phyloP scores from a whole-genome alignment of 768 basidiomycete species.

The Leccinum truebloodii region DNA sequence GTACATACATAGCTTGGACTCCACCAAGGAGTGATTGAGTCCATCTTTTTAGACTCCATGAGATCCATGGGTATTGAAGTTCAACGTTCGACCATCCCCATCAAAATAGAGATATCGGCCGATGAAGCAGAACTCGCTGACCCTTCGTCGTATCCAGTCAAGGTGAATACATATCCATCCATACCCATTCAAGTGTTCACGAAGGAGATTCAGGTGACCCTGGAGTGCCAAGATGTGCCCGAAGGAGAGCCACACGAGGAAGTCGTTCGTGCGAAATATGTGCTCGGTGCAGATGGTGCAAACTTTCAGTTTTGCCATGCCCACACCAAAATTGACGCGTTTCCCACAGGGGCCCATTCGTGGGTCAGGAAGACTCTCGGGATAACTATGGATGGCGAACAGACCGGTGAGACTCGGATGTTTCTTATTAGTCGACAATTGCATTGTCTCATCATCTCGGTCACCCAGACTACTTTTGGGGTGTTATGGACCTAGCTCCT shows the following conservation, averaged over 20 bases:
- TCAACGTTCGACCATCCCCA: conserved; percentile 34
- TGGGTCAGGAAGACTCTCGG: conserved; percentile 73
- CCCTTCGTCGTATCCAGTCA: conserved; percentile 4
- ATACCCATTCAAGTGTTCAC: conserved; percentile 23
- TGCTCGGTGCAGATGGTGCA: conserved; percentile 74
- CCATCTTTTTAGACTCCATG: conserved; percentile 38
- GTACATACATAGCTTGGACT: conserved; percentile 26
- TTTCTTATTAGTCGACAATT: neutral
- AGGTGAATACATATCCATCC: conserved; percentile 4
- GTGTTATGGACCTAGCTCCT: conserved; percentile 47
- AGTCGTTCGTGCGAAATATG: conserved; percentile 68
- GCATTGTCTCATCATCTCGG: neutral
- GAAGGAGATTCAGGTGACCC: conserved; percentile 18
- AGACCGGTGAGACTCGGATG: conserved; percentile 38
- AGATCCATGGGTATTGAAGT: conserved; percentile 29
- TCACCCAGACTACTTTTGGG: conserved; percentile 41
- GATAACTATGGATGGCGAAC: conserved; percentile 77
- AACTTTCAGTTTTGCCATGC: neutral
- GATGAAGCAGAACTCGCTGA: conserved; percentile 24
- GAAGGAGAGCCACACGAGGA: conserved; percentile 46
- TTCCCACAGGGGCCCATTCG: conserved; percentile 66
- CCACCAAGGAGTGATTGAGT: conserved; percentile 38
- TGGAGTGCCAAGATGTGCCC: conserved; percentile 20
- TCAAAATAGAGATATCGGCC: conserved; percentile 29
- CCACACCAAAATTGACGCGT: conserved; percentile 2